phyloP scores from a whole-genome alignment of 768 basidiomycete species.

The Gloeophyllum trabeum region DNA sequence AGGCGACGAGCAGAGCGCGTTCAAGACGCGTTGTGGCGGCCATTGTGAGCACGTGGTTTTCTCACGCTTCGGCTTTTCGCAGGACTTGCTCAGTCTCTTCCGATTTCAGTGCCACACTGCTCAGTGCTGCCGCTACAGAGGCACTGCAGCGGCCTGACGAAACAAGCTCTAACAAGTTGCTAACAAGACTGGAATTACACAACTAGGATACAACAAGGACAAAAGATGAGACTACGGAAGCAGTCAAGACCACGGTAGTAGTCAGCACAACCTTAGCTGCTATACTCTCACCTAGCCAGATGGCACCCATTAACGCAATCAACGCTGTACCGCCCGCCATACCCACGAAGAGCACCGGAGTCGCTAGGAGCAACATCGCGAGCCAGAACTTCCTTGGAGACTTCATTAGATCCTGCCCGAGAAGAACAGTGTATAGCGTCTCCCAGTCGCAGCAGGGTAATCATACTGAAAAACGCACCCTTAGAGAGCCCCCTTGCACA shows the following conservation, averaged over 20 bases:
- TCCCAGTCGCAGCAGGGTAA: neutral
- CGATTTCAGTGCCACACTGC: too few species aligned
- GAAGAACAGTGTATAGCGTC: neutral
- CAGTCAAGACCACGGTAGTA: neutral
- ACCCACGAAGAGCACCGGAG: conserved; percentile 1
- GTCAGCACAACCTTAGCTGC: neutral
- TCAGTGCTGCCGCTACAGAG: too few species aligned
- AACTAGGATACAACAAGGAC: neutral
- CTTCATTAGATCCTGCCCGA: neutral
- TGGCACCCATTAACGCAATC: neutral
- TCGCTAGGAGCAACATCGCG: neutral
- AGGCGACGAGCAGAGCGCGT: too few species aligned
- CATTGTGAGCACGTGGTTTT: too few species aligned
- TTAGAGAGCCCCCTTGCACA: neutral
- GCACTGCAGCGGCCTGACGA: too few species aligned
- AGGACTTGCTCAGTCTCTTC: too few species aligned
- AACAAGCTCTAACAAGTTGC: too few species aligned
- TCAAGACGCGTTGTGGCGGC: too few species aligned
- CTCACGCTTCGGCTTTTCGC: too few species aligned
- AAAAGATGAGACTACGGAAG: neutral
- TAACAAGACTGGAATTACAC: neutral
- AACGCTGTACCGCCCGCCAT: neutral
- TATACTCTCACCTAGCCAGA: neutral
- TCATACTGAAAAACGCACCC: neutral
- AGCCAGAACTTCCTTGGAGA: neutral